Percentiles rank a stretch among this genome's conserved stretches.
These are phyloP conservation scores for Cudoniella acicularis DNA, from an alignment of 495 filamentous ascomycete genomes.

Conservation along the genomic window DNA sequence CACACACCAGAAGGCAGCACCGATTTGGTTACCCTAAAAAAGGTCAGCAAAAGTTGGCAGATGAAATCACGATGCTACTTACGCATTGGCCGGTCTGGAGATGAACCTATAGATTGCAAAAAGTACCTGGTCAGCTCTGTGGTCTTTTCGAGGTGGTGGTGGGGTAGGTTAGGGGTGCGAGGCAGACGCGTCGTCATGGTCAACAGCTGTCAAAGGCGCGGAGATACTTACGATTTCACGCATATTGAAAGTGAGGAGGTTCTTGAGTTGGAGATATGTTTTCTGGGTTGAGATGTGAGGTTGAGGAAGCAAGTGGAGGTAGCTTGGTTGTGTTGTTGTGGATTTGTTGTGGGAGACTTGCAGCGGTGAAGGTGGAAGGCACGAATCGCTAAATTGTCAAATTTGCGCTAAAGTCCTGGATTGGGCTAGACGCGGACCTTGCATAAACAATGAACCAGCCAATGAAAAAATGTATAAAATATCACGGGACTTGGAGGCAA, in stretches of 20 bases:
- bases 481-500: neutral
- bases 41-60: constrained; percentile 36
- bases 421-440: constrained; percentile 12
- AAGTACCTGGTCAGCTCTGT: constrained; percentile 33
- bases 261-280: constrained; percentile 23
- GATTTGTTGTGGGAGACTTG: constrained; percentile 14
- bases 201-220: constrained; percentile 9
- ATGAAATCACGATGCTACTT: constrained; percentile 41
- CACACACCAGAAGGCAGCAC: constrained; percentile 96
- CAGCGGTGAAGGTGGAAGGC: constrained; percentile 12
- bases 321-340: constrained; percentile 26
- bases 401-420: neutral
- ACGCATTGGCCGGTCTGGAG: constrained; percentile 99
- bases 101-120: constrained; percentile 66
- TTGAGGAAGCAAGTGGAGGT: constrained; percentile 28
- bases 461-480: constrained; percentile 1
- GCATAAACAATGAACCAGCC: neutral
- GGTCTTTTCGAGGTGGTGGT: constrained; percentile 40
- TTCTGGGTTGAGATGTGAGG: constrained; percentile 25
- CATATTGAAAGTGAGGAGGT: constrained; percentile 55
- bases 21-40: constrained; percentile 96
- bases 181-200: constrained; percentile 28
- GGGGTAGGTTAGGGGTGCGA: constrained; percentile 43
- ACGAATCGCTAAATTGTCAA: neutral
- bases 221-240: constrained; percentile 83